Conservation (phyloP, 257 asterid genomes). For the Sherardia arvensis region DNA sequence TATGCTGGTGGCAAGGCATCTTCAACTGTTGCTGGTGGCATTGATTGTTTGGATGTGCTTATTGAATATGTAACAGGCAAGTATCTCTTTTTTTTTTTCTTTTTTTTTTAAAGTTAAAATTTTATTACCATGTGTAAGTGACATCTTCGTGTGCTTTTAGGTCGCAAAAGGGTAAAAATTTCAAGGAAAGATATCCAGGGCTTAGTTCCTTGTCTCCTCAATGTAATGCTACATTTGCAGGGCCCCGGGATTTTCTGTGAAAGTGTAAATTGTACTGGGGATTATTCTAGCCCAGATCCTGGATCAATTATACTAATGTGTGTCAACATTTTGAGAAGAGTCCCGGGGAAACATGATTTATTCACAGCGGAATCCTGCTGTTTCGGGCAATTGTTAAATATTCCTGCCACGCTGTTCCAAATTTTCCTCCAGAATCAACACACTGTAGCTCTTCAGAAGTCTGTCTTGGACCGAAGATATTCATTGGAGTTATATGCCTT, state of each 20-base stretch:
- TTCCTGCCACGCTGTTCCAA: conserved; percentile 74
- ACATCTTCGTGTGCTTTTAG: conserved; percentile 35
- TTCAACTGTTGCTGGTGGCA: conserved; percentile 68
- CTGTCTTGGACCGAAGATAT: conserved; percentile 36
- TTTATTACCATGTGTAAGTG: neutral
- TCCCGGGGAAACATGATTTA: conserved; percentile 52
- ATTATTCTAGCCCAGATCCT: conserved; percentile 49
- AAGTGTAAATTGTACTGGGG: conserved; percentile 22
- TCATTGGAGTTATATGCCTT: conserved; percentile 59
- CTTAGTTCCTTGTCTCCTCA: conserved; percentile 71
- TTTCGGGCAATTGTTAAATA: conserved; percentile 50
- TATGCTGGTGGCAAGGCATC: conserved; percentile 58
- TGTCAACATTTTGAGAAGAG: conserved; percentile 53
- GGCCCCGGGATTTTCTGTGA: conserved; percentile 50
- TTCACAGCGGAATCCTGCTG: conserved; percentile 52
- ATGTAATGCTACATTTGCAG: conserved; percentile 67
- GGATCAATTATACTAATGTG: conserved; percentile 73
- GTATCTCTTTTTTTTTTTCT: neutral
- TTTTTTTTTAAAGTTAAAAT: too few species aligned
- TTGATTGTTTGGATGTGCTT: conserved; percentile 69
- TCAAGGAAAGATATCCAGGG: conserved; percentile 54
- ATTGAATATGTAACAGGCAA: conserved; percentile 73
- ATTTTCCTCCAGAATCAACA: conserved; percentile 45
- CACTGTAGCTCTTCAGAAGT: conserved; percentile 21
- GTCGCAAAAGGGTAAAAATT: conserved; percentile 47